Evolutionary conservation across 2,329 filamentous ascomycete species (phyloP), one percentile per base, ranked within the genome.

Genomic region (Microsporum audouinii): DNA sequence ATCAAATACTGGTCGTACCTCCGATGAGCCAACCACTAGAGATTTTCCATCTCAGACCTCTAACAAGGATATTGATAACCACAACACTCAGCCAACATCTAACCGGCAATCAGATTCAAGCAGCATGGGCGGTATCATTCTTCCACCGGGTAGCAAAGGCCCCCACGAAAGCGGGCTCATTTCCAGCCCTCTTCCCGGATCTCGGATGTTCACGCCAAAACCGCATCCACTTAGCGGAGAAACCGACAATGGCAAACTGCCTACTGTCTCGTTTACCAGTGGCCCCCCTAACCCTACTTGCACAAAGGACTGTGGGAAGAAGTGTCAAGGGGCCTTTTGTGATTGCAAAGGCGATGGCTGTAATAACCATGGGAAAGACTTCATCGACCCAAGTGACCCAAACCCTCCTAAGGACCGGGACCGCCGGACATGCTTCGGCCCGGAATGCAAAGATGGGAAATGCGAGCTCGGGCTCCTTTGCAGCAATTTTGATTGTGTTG

Each of bases 131-230:
- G 34, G n/a, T 27, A 43, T 58, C 7, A 58, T 58, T 29, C 56
- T 29, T n/a, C n/a, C 29, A 14, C 27, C 17, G 36, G 38, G 33
- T 5, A 49, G 33, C 43, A 36, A 41, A 7, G 43, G 2, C 23
- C 27, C 43, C 23, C 43, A 29, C 4, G 23, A 47, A 29, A 27
- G 43, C 6, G 43, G 17, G 17, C 17, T 4, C 23, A 10, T 29
- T 29, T 29, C 17, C 23, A 47, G n/a, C 8, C 23, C 23, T 3
- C 43, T 17, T 47, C 43, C 51, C 4, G 53, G 47, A 56, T 57
- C 60, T 27, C 51, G 60, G 51, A 61, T 51, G 27, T 57, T 61
- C 31, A 61, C 60, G 12, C 60, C 60, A 33, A 53, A 39, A 33
- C 60, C 60, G 47, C 49, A 45, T 7, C 60, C 60, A 4, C 27